Conservation (phyloP, 441 rosid genomes). For the Croton laevigatus region DNA sequence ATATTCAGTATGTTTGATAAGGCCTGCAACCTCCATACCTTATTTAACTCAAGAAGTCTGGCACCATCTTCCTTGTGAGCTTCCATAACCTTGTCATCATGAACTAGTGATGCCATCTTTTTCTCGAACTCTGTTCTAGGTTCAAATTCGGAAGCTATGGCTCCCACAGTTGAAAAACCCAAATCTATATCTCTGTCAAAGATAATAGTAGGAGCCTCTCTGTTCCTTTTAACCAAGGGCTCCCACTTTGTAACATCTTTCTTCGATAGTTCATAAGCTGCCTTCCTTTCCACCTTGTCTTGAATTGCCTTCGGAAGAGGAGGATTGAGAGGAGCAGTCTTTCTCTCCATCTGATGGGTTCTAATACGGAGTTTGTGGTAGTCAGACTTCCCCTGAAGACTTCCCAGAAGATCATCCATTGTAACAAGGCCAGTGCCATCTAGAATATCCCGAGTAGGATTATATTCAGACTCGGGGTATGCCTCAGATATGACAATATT, state of each 20-base stretch:
- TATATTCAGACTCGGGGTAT: conserved; percentile 86
- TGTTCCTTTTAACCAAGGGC: conserved; percentile 69
- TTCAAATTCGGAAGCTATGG: conserved; percentile 88
- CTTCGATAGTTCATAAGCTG: conserved; percentile 52
- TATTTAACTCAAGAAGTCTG: conserved; percentile 78
- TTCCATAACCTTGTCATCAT: conserved; percentile 55
- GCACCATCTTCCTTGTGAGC: conserved; percentile 86
- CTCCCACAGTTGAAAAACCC: conserved; percentile 86
- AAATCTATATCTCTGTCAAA: conserved; percentile 68
- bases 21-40: conserved; percentile 41
- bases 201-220: conserved; percentile 77
- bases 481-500: conserved; percentile 56
- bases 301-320: conserved; percentile 68
- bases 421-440: conserved; percentile 61
- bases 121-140: conserved; percentile 95
- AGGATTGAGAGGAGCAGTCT: conserved; percentile 58
- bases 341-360: conserved; percentile 45
- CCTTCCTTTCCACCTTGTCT: conserved; percentile 74
- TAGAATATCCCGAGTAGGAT: conserved; percentile 76
- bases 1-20: conserved; percentile 7
- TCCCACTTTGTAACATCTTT: conserved; percentile 75
- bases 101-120: conserved; percentile 72
- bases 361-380: conserved; percentile 54
- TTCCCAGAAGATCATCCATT: conserved; percentile 61
- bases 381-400: conserved; percentile 62